Base-by-base conservation (phyloP, 176 grass and related monocot genomes). In the Urochloa ruziziensis region DNA sequence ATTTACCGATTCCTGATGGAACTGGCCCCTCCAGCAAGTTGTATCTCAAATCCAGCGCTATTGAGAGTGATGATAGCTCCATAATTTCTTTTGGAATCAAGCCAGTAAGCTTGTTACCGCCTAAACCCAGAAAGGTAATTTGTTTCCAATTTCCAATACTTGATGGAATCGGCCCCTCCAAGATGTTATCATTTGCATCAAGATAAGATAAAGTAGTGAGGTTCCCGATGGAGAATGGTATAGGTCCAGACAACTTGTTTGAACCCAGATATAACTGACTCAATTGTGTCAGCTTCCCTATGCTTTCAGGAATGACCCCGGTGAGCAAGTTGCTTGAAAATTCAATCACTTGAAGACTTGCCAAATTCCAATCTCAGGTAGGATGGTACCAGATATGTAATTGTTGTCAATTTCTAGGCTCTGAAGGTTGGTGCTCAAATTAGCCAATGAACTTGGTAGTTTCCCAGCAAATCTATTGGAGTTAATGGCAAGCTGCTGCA, bases 251-350 rank as follows among this genome's bases (percentile, higher is more conserved):
- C 0, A 71, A 23, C 52, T 61, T 34, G 53, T 82, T 82, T 0
- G 0, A 8, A 17, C 1, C 0, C 11, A 82, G 27, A 0, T 5
- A 15, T 44, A 71, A 10, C 6, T 1, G 0, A 10, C 46, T 42
- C 80, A 71, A 60, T n/a, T 16, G 25, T 33, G 24, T 60, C 17
- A 82, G 80, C 52, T 59, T 46, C 10, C 51, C 51, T 6, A 82
- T 82, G 37, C 52, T 82, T 54, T 46, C 67, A 17, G 80, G 80
- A 71, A 82, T 71, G 0, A 17, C 6, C 52, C 51, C 66, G 19
- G 66, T 46, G 65, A 81, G 79, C 1, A 81, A 70, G 65, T 81
- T 81, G n/a, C n/a, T 7, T 4, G 0, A 1, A 37, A 37, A 4
- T 4, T 37, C 36, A 37, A 37, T 3, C 4, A 37, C 3, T 37